A percentile compares a stretch with the other conserved stretches of the same genome.
Evolutionary conservation across 495 filamentous ascomycete species (phyloP).

Genomic region (Neurospora intermedia): DNA sequence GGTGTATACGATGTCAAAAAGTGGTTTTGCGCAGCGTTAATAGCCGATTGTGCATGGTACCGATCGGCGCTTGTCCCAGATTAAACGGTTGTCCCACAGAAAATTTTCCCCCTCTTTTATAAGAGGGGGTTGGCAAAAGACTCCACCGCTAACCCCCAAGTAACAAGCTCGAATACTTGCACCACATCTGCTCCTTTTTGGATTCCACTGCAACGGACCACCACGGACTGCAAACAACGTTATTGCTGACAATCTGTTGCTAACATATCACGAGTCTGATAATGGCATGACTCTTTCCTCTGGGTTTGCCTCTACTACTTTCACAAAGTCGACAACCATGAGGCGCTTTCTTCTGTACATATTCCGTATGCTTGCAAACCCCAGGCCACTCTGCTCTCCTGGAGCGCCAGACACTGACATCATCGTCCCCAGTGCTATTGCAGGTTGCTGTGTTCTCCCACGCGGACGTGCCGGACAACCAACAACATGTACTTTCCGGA

Average conservation of each 20-base stretch:
- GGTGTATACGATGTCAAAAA: too few species aligned
- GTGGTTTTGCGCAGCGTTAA: too few species aligned
- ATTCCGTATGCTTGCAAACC: slow-evolving; percentile 25
- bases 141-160: too few species aligned
- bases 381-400: not conserved
- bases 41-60: too few species aligned
- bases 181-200: not conserved
- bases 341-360: slow-evolving; percentile 30
- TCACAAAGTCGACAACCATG: slow-evolving; percentile 21
- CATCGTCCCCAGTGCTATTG: slow-evolving; percentile 29
- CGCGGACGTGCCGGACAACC: slow-evolving; percentile 21
- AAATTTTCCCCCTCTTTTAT: too few species aligned
- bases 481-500: slow-evolving; percentile 24
- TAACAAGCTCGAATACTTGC: not conserved
- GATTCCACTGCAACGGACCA: not conserved
- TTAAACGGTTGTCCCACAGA: too few species aligned
- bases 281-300: not conserved
- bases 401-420: slow-evolving; percentile 13
- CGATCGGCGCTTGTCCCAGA: too few species aligned
- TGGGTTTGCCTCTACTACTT: slow-evolving; percentile 1
- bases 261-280: not conserved
- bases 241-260: not conserved
- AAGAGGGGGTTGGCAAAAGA: too few species aligned
- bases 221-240: not conserved
- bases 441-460: slow-evolving; percentile 27